Evolutionary conservation across 257 asterid species (phyloP).

Genomic region (Osmanthus fragrans): DNA sequence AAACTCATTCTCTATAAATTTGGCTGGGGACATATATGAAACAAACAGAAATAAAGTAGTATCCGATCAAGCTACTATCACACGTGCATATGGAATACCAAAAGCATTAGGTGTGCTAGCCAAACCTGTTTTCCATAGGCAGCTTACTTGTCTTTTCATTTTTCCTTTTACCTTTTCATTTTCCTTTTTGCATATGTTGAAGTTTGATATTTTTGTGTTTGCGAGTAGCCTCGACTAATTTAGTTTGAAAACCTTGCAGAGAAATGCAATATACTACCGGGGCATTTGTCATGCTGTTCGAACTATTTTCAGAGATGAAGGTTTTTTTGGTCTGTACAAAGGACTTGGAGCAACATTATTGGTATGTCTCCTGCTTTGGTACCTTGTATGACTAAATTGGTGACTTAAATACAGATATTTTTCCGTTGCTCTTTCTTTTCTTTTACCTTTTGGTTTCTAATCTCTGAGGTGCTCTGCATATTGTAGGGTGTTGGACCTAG

Average conservation of each 20-base stretch:
- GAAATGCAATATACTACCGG: constrained; percentile 58
- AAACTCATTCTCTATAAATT: neutral
- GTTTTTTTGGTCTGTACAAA: constrained; percentile 71
- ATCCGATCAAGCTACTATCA: too few species aligned
- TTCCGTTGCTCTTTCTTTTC: neutral
- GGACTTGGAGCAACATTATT: constrained; percentile 80
- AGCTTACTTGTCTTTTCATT: neutral
- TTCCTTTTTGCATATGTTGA: neutral
- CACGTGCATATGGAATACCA: too few species aligned
- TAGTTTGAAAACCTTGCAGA: constrained; percentile 35
- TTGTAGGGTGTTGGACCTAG: constrained; percentile 88
- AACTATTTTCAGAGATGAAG: constrained; percentile 81
- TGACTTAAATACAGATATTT: neutral
- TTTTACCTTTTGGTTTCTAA: neutral
- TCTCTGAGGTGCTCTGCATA: neutral
- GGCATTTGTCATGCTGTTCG: constrained; percentile 68
- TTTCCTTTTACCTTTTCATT: too few species aligned
- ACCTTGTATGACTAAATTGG: neutral
- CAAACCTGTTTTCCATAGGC: neutral
- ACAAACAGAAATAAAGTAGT: too few species aligned
- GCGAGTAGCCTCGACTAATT: constrained; percentile 8
- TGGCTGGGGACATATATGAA: too few species aligned
- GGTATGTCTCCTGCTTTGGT: constrained; percentile 36
- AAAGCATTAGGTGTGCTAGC: neutral
- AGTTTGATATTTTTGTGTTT: neutral